phyloP scores from a whole-genome alignment of 1,139 yeast species.

The Meyerozyma athensensis region DNA sequence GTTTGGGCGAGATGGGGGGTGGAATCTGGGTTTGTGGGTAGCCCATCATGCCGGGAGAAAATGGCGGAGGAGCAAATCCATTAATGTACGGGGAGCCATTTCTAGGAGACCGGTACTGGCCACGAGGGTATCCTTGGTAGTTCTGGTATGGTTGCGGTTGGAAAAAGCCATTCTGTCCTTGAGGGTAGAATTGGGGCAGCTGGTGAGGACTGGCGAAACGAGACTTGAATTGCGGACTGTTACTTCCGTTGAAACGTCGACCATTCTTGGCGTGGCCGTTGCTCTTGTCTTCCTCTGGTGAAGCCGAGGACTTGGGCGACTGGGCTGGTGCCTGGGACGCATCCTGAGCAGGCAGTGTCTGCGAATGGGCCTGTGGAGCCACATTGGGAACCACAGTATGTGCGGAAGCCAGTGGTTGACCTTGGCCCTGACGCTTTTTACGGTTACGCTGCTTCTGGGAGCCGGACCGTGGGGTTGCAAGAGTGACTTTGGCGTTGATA shows the following conservation, averaged over 20 bases:
- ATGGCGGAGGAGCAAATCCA: conserved; percentile 10
- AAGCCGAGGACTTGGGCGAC: conserved; percentile 5
- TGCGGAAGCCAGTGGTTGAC: conserved; percentile 6
- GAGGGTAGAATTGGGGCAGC: conserved; percentile 7
- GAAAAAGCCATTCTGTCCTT: conserved; percentile 20
- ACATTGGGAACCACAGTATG: not conserved
- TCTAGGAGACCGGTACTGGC: conserved; percentile 21
- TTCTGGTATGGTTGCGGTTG: conserved; percentile 25
- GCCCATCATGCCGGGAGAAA: conserved; percentile 9
- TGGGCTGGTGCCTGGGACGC: not conserved
- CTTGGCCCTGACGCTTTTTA: conserved; percentile 20
- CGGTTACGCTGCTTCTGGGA: conserved; percentile 28
- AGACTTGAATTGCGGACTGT: conserved; percentile 16
- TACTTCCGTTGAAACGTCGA: conserved; percentile 15
- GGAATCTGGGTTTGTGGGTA: conserved; percentile 30
- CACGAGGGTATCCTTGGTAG: conserved; percentile 18
- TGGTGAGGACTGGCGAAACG: conserved; percentile 14
- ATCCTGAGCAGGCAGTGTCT: not conserved
- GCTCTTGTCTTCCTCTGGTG: conserved; percentile 9
- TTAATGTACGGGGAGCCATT: conserved; percentile 10
- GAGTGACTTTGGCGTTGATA: conserved; percentile 67
- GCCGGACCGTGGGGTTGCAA: conserved; percentile 32
- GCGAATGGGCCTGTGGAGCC: not conserved
- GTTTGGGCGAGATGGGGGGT: conserved; percentile 47
- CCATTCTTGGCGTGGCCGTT: conserved; percentile 14